Base-by-base conservation (phyloP, 257 asterid genomes). In the Sherardia arvensis region DNA sequence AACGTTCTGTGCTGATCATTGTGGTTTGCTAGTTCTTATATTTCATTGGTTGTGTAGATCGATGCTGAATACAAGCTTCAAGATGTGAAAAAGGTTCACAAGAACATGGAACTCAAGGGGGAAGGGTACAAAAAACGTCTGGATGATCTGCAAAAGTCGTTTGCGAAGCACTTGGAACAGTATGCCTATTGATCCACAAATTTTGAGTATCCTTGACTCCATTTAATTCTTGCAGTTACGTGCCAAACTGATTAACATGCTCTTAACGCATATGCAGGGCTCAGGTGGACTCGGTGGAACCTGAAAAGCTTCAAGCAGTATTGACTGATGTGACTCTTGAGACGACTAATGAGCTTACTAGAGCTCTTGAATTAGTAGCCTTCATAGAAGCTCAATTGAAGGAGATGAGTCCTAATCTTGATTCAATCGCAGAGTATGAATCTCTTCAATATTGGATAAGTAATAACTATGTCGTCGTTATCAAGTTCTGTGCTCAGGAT, bases 321-420 rank as follows among this genome's bases (percentile, higher is more conserved):
- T 38, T 90, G 61, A 70, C 81, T 27, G 99, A 90, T 68, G 84
- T 33, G 76, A 60, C 85, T 70, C 90, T 87, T 67, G 76, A 53
- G 56, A 84, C 80, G 65, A 54, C 77, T 68, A 78, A 76, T 71
- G 90, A 80, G 70, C 91, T 90, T 71, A 84, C 78, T 77, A 76
- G 77, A 72, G 88, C 89, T 66, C 88, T 93, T 49, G 97, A 87
- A 81, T 85, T 71, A 85, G 91, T 90, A 79, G 83, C 88, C 18
- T 87, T 93, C 66, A 88, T 93, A 61, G 96, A 90, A 70, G 96
- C 97, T 67, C 97, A 90, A 79, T 71, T 90, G 77, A 87, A 87
- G 71, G 99, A 93, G 73, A 83, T 90, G 95, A 93, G 78, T 71
- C 99, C 99, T 32, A 93, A 93, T 80, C 97, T 90, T 47, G 99